These are phyloP conservation scores for Diaporthe destruens DNA, from an alignment of 2,329 filamentous ascomycete genomes.

Conservation along the genomic window DNA sequence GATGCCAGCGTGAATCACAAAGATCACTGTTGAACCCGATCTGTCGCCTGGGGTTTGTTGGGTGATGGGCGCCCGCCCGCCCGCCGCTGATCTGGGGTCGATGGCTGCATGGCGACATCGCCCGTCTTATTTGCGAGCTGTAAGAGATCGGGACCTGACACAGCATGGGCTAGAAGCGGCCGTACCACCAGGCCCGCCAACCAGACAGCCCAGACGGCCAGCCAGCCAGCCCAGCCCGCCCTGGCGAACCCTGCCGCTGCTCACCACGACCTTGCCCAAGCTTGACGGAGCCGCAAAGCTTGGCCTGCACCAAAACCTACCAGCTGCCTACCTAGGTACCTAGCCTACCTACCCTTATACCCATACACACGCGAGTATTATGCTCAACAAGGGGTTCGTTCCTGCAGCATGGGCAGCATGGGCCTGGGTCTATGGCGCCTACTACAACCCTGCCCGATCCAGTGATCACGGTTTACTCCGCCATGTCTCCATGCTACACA, in stretches of 20 bases:
- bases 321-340: neutral
- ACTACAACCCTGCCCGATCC: neutral
- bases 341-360: too few relatives aligned
- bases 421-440: neutral
- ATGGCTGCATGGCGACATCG: neutral
- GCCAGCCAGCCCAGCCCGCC: neutral
- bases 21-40: conserved; percentile 20
- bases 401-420: conserved; percentile 13
- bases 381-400: conserved; percentile 17
- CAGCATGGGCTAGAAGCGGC: conserved; percentile 21
- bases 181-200: neutral
- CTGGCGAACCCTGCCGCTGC: neutral
- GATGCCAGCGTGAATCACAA: conserved; percentile 21
- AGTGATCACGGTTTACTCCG: neutral
- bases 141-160: conserved; percentile 3
- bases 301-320: conserved; percentile 17
- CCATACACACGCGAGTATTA: neutral
- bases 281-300: conserved; percentile 30
- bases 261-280: neutral
- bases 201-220: neutral
- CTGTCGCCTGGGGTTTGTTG: neutral
- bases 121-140: conserved; percentile 12
- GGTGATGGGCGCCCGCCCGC: conserved; percentile 3
- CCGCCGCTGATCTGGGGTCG: conserved; percentile 1
- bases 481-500: neutral